Percentiles rank a stretch among this genome's conserved stretches.
phyloP scores from a whole-genome alignment of 495 filamentous ascomycete species.

The Barbatosphaeria neglecta region DNA sequence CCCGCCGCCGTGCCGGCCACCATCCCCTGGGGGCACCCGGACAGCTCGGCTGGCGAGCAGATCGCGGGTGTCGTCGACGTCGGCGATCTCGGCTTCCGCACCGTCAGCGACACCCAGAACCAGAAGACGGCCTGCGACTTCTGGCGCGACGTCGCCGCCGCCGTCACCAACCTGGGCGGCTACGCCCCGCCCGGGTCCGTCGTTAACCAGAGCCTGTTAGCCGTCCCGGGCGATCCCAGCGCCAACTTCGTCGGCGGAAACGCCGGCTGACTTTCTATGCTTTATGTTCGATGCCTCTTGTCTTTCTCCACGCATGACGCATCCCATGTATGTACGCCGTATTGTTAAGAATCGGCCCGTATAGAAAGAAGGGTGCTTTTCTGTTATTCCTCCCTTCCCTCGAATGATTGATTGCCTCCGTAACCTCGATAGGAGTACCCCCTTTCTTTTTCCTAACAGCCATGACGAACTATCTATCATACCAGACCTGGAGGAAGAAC shows the following conservation, averaged over 20 bases:
- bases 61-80: slow-evolving; percentile 21
- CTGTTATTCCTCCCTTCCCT: no score
- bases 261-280: no score
- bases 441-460: no score
- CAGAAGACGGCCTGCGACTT: slow-evolving; percentile 22
- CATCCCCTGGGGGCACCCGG: slow-evolving; percentile 21
- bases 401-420: no score
- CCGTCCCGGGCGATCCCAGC: slow-evolving; percentile 4
- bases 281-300: no score
- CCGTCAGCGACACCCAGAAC: slow-evolving; percentile 20
- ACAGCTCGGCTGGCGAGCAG: slow-evolving; percentile 8
- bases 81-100: slow-evolving; percentile 20
- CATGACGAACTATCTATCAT: no score
- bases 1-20: slow-evolving; percentile 19
- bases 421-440: no score
- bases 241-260: slow-evolving; percentile 14
- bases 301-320: no score
- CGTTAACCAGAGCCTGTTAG: slow-evolving; percentile 7
- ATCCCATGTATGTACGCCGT: no score
- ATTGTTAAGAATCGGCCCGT: no score
- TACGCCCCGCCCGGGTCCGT: slow-evolving; percentile 20
- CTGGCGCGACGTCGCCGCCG: slow-evolving; percentile 21
- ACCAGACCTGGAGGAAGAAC: no score
- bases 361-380: no score
- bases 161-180: slow-evolving; percentile 23